These are phyloP conservation scores for Bolboschoenoplectus hybrid DNA, from an alignment of 202 grass and related monocot species.

Conservation along the genomic window DNA sequence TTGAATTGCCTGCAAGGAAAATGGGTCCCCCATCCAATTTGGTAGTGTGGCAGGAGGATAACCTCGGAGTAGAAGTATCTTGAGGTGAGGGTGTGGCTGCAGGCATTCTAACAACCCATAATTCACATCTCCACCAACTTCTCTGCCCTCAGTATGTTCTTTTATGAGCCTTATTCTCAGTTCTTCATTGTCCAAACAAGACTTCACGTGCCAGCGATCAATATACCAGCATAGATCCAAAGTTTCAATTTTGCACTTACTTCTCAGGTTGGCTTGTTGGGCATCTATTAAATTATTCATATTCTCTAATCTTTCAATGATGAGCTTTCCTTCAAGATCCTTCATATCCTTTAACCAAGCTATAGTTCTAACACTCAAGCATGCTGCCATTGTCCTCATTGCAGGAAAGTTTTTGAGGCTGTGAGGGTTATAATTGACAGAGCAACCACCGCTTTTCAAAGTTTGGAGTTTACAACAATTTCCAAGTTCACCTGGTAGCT, in stretches of 20 bases:
- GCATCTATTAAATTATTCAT: conserved; percentile 23
- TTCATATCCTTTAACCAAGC: conserved; percentile 30
- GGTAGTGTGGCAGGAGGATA: conserved; percentile 20
- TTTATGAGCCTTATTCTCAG: not conserved
- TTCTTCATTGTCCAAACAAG: not conserved
- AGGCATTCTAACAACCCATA: conserved; percentile 10
- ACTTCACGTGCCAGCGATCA: not conserved
- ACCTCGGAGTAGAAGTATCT: not conserved
- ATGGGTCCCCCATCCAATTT: conserved; percentile 26
- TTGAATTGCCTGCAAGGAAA: conserved; percentile 26
- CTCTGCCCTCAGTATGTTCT: not conserved
- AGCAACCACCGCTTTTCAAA: not conserved
- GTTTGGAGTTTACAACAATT: not conserved
- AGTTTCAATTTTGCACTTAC: not conserved
- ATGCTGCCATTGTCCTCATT: not conserved
- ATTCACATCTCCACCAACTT: not conserved
- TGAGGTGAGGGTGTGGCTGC: conserved; percentile 34
- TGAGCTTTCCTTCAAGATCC: not conserved
- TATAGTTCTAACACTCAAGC: conserved; percentile 9
- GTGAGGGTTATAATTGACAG: not conserved
- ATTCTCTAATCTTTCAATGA: not conserved
- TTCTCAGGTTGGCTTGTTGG: not conserved
- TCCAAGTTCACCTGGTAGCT: not conserved
- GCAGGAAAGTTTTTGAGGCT: not conserved
- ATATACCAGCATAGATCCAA: conserved; percentile 17